Conservation (phyloP, 208 protist species). For the Wallacemonas rigidus region DNA sequence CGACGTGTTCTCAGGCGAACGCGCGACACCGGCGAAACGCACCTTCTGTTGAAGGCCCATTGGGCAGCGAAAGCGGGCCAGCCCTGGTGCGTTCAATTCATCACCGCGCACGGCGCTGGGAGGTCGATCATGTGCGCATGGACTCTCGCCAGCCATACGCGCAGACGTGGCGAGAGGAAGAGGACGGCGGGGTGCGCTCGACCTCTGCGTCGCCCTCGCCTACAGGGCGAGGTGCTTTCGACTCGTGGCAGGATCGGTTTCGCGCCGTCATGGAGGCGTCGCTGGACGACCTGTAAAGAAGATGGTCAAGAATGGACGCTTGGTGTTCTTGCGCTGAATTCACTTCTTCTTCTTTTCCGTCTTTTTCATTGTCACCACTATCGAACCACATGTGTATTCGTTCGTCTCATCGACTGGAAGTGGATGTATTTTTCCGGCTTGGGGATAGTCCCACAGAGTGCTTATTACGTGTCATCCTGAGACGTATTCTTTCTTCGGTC, state of each 20-base stretch:
- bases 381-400: too few relatives aligned
- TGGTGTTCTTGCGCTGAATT: too few relatives aligned
- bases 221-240: neutral
- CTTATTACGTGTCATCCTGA: too few relatives aligned
- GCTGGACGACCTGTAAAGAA: slow-evolving; percentile 9
- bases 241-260: slow-evolving; percentile 14
- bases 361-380: too few relatives aligned
- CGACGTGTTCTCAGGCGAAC: neutral
- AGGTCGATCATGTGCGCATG: neutral
- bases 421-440: too few relatives aligned
- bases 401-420: too few relatives aligned
- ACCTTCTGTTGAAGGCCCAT: too few relatives aligned
- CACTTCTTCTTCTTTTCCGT: too few relatives aligned
- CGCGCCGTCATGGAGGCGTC: slow-evolving; percentile 11
- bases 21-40: neutral
- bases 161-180: neutral
- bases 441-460: too few relatives aligned
- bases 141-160: neutral
- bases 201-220: slow-evolving; percentile 8
- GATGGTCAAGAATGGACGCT: neutral
- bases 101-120: slow-evolving; percentile 2
- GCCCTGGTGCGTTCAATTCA: neutral
- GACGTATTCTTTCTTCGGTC: too few relatives aligned
- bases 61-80: neutral
- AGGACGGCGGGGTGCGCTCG: slow-evolving; percentile 4